A percentile compares a stretch with the other conserved stretches of the same genome.
Evolutionary conservation across 176 grass and related monocot genomes (phyloP).

Genomic region (Oryza coarctata): DNA sequence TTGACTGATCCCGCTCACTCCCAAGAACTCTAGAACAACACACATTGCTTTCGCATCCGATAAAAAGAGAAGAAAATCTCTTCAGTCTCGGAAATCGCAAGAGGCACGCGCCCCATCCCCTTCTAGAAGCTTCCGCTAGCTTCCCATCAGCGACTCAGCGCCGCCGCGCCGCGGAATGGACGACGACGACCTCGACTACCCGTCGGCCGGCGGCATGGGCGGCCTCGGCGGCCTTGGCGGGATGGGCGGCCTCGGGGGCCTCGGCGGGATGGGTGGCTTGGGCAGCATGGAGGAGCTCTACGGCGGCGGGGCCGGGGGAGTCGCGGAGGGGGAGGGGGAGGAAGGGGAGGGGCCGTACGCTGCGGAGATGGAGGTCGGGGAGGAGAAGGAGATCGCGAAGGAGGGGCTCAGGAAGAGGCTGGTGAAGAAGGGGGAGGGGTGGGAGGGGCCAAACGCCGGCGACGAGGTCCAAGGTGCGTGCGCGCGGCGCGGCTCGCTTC

Average conservation of each 20-base stretch:
- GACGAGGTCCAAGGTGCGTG: conserved; percentile 80
- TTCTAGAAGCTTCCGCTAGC: too few species aligned
- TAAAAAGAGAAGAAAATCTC: too few species aligned
- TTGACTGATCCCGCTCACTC: too few species aligned
- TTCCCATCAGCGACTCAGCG: too few species aligned
- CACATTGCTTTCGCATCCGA: too few species aligned
- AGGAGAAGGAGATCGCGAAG: conserved; percentile 71
- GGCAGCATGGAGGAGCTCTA: conserved; percentile 36
- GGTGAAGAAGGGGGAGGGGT: conserved; percentile 63
- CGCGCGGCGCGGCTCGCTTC: neutral
- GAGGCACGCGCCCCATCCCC: too few species aligned
- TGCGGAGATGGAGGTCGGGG: conserved; percentile 50
- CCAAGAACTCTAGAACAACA: too few species aligned
- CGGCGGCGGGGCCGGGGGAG: neutral
- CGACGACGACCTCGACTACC: too few species aligned
- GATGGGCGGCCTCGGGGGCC: conserved; percentile 35
- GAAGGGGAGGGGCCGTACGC: conserved; percentile 30
- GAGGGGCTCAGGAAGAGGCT: conserved; percentile 75
- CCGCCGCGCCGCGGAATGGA: too few species aligned
- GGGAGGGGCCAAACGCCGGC: conserved; percentile 45
- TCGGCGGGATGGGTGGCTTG: conserved; percentile 13
- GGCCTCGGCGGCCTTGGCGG: conserved; percentile 21
- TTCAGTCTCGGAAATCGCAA: too few species aligned
- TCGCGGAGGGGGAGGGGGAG: neutral
- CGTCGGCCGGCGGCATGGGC: conserved; percentile 35